phyloP scores from a whole-genome alignment of 768 basidiomycete genomes.

The Leccinum variicolor region DNA sequence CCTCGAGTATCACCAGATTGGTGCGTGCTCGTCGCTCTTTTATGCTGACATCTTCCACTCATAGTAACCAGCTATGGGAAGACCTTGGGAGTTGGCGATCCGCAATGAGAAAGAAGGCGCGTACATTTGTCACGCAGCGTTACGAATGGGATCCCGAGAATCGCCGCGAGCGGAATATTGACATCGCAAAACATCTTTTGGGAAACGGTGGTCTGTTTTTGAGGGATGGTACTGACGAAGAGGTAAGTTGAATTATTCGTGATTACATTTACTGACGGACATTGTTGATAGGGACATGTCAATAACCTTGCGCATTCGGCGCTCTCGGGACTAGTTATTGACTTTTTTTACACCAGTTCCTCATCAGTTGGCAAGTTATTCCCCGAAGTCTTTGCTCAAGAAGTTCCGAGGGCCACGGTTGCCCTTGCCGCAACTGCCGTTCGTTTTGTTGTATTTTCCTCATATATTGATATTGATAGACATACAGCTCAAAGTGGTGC shows the following conservation, averaged over 20 bases:
- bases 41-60: background rate
- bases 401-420: background rate
- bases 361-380: background rate
- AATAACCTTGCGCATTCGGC: conserved; percentile 7
- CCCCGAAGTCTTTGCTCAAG: background rate
- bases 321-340: background rate
- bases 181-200: background rate
- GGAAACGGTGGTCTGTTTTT: background rate
- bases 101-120: background rate
- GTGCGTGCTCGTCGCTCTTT: background rate
- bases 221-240: background rate
- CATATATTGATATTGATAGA: background rate
- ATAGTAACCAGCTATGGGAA: background rate
- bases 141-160: background rate
- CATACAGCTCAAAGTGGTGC: background rate
- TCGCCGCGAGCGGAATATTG: background rate
- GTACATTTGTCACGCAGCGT: background rate
- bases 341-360: conserved; percentile 4
- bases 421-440: background rate
- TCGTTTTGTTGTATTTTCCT: background rate
- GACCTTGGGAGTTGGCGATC: conserved; percentile 1
- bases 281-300: background rate
- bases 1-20: background rate
- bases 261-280: background rate
- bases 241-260: background rate